These are phyloP conservation scores for Cyberlindnera maritima DNA, from an alignment of 805 yeast genomes.

Conservation along the genomic window DNA sequence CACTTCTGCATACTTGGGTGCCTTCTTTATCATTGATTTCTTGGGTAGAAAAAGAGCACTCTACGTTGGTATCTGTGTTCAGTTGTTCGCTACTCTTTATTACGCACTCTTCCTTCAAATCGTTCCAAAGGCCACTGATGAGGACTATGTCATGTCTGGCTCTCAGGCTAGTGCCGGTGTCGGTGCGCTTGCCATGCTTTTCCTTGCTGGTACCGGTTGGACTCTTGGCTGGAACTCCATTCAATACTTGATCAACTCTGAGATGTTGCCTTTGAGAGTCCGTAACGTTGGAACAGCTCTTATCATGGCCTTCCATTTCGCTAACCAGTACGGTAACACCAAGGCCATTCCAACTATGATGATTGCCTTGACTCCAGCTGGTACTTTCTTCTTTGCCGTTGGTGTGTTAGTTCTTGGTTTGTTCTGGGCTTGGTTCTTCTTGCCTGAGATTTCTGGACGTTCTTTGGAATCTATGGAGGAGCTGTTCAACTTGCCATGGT, in stretches of 20 bases:
- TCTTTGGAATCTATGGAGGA: constrained; percentile 39
- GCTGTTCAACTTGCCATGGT: constrained; percentile 49
- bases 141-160: constrained; percentile 29
- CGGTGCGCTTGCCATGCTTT: constrained; percentile 51
- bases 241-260: constrained; percentile 54
- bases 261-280: constrained; percentile 49
- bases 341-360: constrained; percentile 54
- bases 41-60: constrained; percentile 51
- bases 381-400: constrained; percentile 51
- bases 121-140: constrained; percentile 42
- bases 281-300: constrained; percentile 49
- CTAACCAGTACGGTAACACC: constrained; percentile 55
- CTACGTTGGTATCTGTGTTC: constrained; percentile 46
- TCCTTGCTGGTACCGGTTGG: constrained; percentile 54
- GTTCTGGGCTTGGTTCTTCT: constrained; percentile 36
- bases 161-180: constrained; percentile 38
- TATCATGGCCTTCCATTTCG: constrained; percentile 54
- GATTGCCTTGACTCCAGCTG: constrained; percentile 41
- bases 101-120: constrained; percentile 45
- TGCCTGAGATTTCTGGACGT: constrained; percentile 38
- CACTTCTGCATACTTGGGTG: constrained; percentile 44
- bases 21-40: constrained; percentile 52
- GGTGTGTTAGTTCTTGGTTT: constrained; percentile 42
- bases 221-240: constrained; percentile 56
- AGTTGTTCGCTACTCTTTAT: constrained; percentile 40